Base-by-base conservation (phyloP, 441 rosid genomes). In the Viola pubescens region DNA sequence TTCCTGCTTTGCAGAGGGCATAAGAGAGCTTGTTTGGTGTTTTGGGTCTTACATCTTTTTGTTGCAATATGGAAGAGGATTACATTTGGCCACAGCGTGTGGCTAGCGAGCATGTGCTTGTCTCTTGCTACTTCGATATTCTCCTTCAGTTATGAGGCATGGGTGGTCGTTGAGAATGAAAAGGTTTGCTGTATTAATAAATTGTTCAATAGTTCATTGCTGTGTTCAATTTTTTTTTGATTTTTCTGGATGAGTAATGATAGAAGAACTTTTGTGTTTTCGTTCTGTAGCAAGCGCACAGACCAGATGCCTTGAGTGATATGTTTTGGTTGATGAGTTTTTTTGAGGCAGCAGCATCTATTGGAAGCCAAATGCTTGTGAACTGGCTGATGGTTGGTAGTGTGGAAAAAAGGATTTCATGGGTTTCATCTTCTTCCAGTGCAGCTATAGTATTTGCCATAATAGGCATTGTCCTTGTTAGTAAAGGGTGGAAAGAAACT, bases 261-360 rank as follows among this genome's bases (percentile, higher is more conserved):
- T 26, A 26, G 34, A 26, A 9, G 9, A 46, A 46, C 9, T 5
- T 46, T 46, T 46, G 49, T 4, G 56, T 6, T 64, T 73, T 49
- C 13, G 12, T 50, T 67, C 70, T 79, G 75, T 85, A 94, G 97
- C 85, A 73, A 79, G 95, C 95, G 58, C 88, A 80, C 63, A 71
- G 90, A 58, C 88, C 82, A 69, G 95, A 88, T 56, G 67, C 76
- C 57, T 74, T 90, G 71, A 83, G 69, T 53, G 95, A 86, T 56
- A 83, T 84, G 19, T 90, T 90, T 67, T 88, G 97, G 99, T 72
- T 88, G 54, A 90, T 94, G 97, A 80, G 84, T 54, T 85, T 88
- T 60, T 75, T 88, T 10, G 97, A 90, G 79, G 83, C 96, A 12
- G 88, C 77, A 45, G 74, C 89, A 52, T 79, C 82, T 43, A 76